Evolutionary conservation across 352 stramenopile species (phyloP).

Genomic region (Phytophthora quininea): DNA sequence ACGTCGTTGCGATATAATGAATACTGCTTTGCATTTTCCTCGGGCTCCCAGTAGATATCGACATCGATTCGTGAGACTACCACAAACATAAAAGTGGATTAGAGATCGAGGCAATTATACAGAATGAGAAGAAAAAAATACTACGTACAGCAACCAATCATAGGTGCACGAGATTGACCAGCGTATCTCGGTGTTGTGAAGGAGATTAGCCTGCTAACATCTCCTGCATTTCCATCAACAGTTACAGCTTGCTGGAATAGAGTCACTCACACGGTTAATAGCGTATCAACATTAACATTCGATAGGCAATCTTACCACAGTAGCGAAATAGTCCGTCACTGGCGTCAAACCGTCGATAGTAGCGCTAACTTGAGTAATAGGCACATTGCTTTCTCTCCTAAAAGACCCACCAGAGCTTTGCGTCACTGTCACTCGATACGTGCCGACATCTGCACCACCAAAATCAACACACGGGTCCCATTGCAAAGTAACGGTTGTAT

Average conservation of each 20-base stretch:
- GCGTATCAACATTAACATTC: background rate
- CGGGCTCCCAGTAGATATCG: slow-evolving; percentile 41
- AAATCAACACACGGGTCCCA: slow-evolving; percentile 53
- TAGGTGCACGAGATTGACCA: slow-evolving; percentile 48
- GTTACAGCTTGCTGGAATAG: slow-evolving; percentile 16
- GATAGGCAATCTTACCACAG: slow-evolving; percentile 42
- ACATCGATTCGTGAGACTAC: slow-evolving; percentile 40
- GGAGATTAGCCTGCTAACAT: slow-evolving; percentile 42
- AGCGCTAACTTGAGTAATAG: slow-evolving; percentile 19
- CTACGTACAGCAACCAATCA: slow-evolving; percentile 58
- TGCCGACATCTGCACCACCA: slow-evolving; percentile 48
- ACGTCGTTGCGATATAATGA: slow-evolving; percentile 40
- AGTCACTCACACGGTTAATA: background rate
- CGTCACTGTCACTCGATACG: slow-evolving; percentile 40
- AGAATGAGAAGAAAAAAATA: background rate
- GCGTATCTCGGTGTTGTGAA: slow-evolving; percentile 42
- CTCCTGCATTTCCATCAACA: slow-evolving; percentile 29
- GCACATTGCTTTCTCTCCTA: slow-evolving; percentile 12
- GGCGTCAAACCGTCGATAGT: slow-evolving; percentile 34
- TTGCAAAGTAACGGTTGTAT: slow-evolving; percentile 28
- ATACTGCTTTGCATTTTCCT: slow-evolving; percentile 37
- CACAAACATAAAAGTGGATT: too few species aligned
- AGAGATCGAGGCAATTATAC: background rate
- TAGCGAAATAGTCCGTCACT: slow-evolving; percentile 44
- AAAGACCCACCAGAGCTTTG: slow-evolving; percentile 3